phyloP scores from a whole-genome alignment of 148 eudicot genomes.

The Selenicereus undatus region DNA sequence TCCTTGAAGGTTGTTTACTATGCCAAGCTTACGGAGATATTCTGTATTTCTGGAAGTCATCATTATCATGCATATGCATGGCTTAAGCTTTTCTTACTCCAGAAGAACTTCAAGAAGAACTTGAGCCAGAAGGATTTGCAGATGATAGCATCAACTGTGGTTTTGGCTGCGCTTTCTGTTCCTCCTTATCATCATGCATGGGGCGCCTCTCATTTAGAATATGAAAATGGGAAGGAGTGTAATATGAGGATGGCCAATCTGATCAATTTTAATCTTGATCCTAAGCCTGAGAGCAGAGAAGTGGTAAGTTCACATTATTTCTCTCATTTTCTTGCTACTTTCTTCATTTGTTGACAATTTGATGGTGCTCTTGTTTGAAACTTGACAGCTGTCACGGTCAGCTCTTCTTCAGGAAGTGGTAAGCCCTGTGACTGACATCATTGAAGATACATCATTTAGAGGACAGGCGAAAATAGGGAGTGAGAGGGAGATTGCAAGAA shows the following conservation, averaged over 20 bases:
- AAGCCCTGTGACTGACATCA: conserved; percentile 21
- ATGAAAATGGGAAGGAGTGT: conserved; percentile 81
- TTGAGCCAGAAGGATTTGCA: conserved; percentile 83
- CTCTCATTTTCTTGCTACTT: conserved; percentile 5
- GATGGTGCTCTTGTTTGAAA: conserved; percentile 14
- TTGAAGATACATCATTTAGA: not conserved
- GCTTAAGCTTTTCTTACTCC: conserved; percentile 85
- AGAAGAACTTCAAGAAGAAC: conserved; percentile 80
- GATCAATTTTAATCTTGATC: conserved; percentile 76
- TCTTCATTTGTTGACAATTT: conserved; percentile 3
- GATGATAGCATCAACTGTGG: conserved; percentile 80
- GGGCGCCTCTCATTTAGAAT: conserved; percentile 78
- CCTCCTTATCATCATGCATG: conserved; percentile 70
- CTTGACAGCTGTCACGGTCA: conserved; percentile 71
- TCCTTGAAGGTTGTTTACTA: conserved; percentile 82
- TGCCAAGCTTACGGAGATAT: conserved; percentile 75
- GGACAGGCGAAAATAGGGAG: not conserved
- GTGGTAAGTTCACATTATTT: conserved; percentile 46
- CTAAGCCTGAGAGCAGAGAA: conserved; percentile 78
- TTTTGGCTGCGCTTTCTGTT: conserved; percentile 79
- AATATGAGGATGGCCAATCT: conserved; percentile 76
- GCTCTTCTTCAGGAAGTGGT: conserved; percentile 73
- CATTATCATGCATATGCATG: conserved; percentile 92
- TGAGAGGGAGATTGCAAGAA: not conserved
- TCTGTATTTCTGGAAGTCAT: conserved; percentile 76